Percentiles rank a stretch among this genome's conserved stretches.
phyloP scores from a whole-genome alignment of 202 grass and related monocot species.

The Dendrocalamus latiflorus region DNA sequence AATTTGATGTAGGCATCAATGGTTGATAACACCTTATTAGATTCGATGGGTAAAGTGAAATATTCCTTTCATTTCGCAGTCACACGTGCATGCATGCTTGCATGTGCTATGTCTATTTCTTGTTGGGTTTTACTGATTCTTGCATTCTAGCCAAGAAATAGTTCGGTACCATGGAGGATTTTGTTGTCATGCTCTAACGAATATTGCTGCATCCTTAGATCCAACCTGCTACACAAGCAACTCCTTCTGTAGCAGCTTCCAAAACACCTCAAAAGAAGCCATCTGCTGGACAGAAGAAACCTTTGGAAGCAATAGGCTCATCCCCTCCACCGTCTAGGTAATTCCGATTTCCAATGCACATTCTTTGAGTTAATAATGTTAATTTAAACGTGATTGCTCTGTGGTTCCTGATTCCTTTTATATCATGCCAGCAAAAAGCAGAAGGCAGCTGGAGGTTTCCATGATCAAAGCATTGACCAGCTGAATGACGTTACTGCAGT shows the following conservation, averaged over 20 bases:
- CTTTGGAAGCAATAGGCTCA: slow-evolving; percentile 53
- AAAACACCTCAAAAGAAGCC: slow-evolving; percentile 81
- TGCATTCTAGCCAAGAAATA: no score
- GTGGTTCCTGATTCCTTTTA: slow-evolving; percentile 17
- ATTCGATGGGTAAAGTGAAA: no score
- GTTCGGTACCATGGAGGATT: no score
- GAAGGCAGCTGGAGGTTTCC: slow-evolving; percentile 61
- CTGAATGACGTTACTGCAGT: slow-evolving; percentile 99
- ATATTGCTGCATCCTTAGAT: no score
- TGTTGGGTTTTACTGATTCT: no score
- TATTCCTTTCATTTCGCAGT: no score
- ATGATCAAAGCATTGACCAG: slow-evolving; percentile 98
- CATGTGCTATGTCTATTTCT: no score
- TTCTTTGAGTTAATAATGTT: neutral
- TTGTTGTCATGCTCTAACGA: no score
- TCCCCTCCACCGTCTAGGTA: slow-evolving; percentile 62
- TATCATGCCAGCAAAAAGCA: slow-evolving; percentile 72
- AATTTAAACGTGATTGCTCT: neutral
- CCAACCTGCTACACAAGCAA: no score
- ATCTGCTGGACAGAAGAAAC: slow-evolving; percentile 88
- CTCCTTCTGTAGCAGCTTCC: slow-evolving; percentile 27
- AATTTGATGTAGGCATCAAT: no score
- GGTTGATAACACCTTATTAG: no score
- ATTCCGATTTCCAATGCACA: slow-evolving; percentile 11
- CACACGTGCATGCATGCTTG: no score